Evolutionary conservation across 257 asterid species (phyloP).

Genomic region (Plantago elongata): DNA sequence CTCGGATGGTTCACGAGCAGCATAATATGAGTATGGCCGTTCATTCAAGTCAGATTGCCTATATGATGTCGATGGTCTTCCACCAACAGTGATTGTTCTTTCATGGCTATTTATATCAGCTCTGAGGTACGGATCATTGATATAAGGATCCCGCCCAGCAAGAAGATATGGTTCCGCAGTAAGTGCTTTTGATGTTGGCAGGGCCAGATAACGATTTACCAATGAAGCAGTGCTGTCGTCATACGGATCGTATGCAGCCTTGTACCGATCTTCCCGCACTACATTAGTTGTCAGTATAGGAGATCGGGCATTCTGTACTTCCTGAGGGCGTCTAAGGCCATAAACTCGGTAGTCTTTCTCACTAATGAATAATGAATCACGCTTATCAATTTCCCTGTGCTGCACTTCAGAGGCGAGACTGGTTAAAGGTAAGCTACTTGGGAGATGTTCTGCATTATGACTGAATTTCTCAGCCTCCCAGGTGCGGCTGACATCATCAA

Average conservation of each 20-base stretch:
- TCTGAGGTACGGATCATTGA: constrained; percentile 25
- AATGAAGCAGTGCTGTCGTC: constrained; percentile 57
- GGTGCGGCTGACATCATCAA: constrained; percentile 17
- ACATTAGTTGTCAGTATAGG: constrained; percentile 20
- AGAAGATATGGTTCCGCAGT: constrained; percentile 31
- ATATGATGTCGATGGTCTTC: constrained; percentile 28
- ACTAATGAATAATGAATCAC: constrained; percentile 32
- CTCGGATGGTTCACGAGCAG: constrained; percentile 30
- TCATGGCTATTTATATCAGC: constrained; percentile 21
- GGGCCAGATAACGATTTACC: constrained; percentile 58
- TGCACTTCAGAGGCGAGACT: constrained; percentile 24
- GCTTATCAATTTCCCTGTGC: constrained; percentile 30
- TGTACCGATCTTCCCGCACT: constrained; percentile 15
- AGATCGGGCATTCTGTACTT: constrained; percentile 22
- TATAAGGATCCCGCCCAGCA: constrained; percentile 27
- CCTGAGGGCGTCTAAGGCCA: constrained; percentile 48
- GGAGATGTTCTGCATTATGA: constrained; percentile 36
- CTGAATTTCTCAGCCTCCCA: constrained; percentile 32
- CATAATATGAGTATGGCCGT: constrained; percentile 24
- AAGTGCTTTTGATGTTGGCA: constrained; percentile 27
- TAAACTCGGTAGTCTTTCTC: constrained; percentile 53
- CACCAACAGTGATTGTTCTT: constrained; percentile 25
- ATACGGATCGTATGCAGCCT: constrained; percentile 37
- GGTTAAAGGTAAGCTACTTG: constrained; percentile 24
- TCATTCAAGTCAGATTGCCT: constrained; percentile 26